phyloP scores from a whole-genome alignment of 129 eudicot genomes.

The Oenanthe sinensis region DNA sequence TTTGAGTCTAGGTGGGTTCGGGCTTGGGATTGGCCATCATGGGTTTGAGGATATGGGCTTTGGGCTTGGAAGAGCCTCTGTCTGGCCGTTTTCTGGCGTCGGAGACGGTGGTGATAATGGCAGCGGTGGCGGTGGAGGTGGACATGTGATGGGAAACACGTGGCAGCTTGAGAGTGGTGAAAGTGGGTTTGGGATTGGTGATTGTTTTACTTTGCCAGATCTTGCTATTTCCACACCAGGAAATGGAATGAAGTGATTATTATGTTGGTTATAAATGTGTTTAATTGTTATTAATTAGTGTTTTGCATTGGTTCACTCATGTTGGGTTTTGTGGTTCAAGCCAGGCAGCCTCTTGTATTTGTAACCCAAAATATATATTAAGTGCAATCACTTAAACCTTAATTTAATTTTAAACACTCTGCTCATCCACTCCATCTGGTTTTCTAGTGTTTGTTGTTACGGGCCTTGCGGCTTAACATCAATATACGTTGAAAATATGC shows the following conservation, averaged over 20 bases:
- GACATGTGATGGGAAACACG: constrained; percentile 6
- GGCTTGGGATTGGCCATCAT: constrained; percentile 27
- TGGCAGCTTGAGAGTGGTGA: constrained; percentile 21
- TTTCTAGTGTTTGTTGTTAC: not conserved
- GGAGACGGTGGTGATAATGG: constrained; percentile 24
- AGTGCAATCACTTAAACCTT: not conserved
- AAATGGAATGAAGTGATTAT: constrained; percentile 5
- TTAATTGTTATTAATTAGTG: not conserved
- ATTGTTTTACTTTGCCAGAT: constrained; percentile 12
- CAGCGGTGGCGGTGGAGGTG: constrained; percentile 22
- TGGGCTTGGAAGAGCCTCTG: constrained; percentile 38
- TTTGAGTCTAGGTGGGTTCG: constrained; percentile 33
- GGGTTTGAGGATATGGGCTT: constrained; percentile 39
- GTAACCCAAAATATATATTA: not conserved
- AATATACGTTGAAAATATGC: not conserved
- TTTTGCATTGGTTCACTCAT: not conserved
- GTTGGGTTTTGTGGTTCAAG: not conserved
- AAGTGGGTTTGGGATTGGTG: constrained; percentile 37
- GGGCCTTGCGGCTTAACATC: not conserved
- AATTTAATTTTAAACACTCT: not conserved
- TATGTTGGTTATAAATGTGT: not conserved
- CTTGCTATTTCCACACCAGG: constrained; percentile 13
- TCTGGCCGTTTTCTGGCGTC: constrained; percentile 47
- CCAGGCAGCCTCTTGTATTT: not conserved
- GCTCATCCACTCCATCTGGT: not conserved